A percentile compares a stretch with the other conserved stretches of the same genome.
Evolutionary conservation across 352 stramenopile species (phyloP).

Genomic region (Pythium biforme): DNA sequence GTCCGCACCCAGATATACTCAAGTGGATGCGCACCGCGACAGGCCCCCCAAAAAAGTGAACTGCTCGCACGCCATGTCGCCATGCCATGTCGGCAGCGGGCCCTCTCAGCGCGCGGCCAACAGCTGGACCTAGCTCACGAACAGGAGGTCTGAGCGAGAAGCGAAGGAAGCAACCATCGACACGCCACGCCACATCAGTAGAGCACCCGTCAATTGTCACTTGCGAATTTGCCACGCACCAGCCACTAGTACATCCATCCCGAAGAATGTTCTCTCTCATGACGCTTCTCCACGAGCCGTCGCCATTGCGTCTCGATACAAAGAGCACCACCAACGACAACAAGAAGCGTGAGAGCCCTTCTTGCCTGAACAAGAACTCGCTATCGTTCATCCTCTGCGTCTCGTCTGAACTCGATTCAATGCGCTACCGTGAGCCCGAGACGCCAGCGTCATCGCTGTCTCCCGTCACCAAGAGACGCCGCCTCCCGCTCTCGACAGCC

Average conservation of each 20-base stretch:
- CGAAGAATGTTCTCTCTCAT: no score
- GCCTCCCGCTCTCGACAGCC: neutral
- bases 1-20: no score
- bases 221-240: no score
- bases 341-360: neutral
- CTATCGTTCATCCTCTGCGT: neutral
- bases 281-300: neutral
- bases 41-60: neutral
- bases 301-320: no score
- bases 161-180: neutral
- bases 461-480: neutral
- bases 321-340: no score
- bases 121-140: neutral
- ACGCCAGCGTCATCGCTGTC: neutral
- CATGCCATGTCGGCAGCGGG: neutral
- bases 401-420: neutral
- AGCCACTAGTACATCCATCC: no score
- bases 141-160: neutral
- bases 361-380: neutral
- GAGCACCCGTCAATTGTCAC: no score
- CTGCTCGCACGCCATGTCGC: neutral
- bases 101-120: neutral
- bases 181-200: no score
- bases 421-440: neutral
- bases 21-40: neutral